phyloP scores from a whole-genome alignment of 495 filamentous ascomycete genomes.

The Delitschia confertaspora region DNA sequence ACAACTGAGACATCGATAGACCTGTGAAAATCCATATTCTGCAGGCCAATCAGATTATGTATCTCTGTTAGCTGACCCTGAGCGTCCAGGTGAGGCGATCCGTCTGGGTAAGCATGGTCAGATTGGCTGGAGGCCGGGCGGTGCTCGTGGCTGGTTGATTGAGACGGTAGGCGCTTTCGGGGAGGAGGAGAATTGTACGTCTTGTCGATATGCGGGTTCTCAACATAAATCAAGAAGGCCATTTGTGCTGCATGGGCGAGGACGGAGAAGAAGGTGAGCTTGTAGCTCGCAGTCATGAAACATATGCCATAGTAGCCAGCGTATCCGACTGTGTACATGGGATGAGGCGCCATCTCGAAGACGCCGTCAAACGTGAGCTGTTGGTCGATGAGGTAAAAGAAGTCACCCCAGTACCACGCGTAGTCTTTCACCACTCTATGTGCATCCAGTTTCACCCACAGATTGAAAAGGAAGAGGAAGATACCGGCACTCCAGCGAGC shows the following conservation, averaged over 20 bases:
- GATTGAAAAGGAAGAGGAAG: conserved; percentile 80
- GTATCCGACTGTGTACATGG: conserved; percentile 99
- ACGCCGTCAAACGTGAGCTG: conserved; percentile 97
- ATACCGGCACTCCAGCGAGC: conserved; percentile 77
- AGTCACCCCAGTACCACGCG: conserved; percentile 99
- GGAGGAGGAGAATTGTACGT: conserved; percentile 88
- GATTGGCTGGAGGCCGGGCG: conserved; percentile 29
- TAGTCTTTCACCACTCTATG: conserved; percentile 99
- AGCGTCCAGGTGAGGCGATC: conserved; percentile 25
- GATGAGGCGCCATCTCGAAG: conserved; percentile 98
- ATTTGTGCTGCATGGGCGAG: conserved; percentile 92
- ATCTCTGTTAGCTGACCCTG: conserved; percentile 51
- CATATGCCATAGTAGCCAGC: conserved; percentile 98
- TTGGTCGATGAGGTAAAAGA: conserved; percentile 97
- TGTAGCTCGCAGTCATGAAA: conserved; percentile 96
- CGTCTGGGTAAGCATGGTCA: conserved; percentile 18
- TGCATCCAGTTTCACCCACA: conserved; percentile 98
- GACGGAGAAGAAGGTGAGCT: conserved; percentile 91
- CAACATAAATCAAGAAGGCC: conserved; percentile 77
- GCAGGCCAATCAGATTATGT: conserved; percentile 70
- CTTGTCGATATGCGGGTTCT: conserved; percentile 97
- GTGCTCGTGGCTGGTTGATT: conserved; percentile 10
- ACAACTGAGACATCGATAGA: conserved; percentile 73
- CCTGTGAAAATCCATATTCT: conserved; percentile 80
- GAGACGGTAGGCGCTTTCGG: conserved; percentile 27